Evolutionary conservation across 495 filamentous ascomycete genomes (phyloP).

Genomic region (Hyaloscypha hepaticicola): DNA sequence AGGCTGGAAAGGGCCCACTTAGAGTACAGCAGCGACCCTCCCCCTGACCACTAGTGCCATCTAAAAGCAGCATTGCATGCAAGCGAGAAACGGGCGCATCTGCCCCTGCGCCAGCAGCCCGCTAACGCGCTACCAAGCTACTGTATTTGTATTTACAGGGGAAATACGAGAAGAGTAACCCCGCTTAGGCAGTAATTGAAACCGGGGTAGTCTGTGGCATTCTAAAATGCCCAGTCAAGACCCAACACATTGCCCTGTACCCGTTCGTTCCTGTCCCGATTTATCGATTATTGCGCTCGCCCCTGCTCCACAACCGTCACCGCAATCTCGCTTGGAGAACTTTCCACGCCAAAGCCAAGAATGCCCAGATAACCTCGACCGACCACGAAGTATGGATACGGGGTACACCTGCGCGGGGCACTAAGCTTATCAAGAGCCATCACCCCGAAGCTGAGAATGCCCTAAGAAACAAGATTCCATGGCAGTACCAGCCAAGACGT

Average conservation of each 20-base stretch:
- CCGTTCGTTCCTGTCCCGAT: too few species aligned
- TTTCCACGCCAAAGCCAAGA: neutral
- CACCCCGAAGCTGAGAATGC: neutral
- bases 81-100: neutral
- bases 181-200: too few species aligned
- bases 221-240: too few species aligned
- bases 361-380: neutral
- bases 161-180: neutral
- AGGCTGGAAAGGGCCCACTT: neutral
- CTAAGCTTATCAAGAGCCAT: too few species aligned
- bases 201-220: too few species aligned
- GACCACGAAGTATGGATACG: neutral
- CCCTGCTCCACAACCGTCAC: neutral
- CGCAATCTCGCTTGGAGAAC: neutral
- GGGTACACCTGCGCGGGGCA: too few species aligned
- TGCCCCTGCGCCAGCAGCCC: neutral
- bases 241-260: too few species aligned
- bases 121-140: too few species aligned
- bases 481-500: neutral
- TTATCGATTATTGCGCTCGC: too few species aligned
- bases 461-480: too few species aligned
- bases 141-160: too few species aligned
- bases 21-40: neutral
- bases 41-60: neutral
- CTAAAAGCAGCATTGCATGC: neutral